Percentiles rank a stretch among this genome's conserved stretches.
Conservation (phyloP, 2,329 filamentous ascomycete species). For the Trichoderma sp. region DNA sequence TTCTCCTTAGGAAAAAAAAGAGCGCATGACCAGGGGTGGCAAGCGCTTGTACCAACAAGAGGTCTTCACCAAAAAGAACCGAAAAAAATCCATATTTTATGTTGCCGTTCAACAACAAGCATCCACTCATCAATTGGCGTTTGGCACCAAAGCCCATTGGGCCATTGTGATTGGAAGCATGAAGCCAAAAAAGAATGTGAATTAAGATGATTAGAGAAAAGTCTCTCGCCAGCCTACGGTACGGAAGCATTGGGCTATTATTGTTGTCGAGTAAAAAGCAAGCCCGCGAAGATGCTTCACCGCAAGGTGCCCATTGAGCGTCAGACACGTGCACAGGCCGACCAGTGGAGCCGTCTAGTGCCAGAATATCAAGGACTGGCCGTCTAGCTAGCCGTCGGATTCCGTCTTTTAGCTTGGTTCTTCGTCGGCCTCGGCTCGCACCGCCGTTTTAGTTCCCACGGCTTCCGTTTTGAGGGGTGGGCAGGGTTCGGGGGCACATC, state of each 20-base stretch:
- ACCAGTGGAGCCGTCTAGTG: conserved; percentile 25
- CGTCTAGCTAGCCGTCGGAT: conserved; percentile 29
- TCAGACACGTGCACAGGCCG: conserved; percentile 34
- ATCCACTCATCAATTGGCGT: background rate
- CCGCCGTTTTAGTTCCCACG: conserved; percentile 32
- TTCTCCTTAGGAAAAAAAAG: background rate
- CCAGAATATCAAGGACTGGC: conserved; percentile 20
- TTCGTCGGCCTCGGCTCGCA: conserved; percentile 38
- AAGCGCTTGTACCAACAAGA: conserved; percentile 20
- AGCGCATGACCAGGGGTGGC: conserved; percentile 18
- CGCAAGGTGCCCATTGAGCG: conserved; percentile 32
- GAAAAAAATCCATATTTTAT: background rate
- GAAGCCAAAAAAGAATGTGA: background rate
- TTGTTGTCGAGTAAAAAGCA: conserved; percentile 1
- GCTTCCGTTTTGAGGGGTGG: conserved; percentile 22
- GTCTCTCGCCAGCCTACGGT: background rate
- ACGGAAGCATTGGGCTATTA: background rate
- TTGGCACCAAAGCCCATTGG: background rate
- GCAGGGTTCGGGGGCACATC: conserved; percentile 25
- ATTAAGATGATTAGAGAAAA: background rate
- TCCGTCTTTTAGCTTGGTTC: conserved; percentile 32
- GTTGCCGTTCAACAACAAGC: background rate
- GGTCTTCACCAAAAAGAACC: background rate
- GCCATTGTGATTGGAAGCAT: background rate
- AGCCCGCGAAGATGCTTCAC: conserved; percentile 10